Base-by-base conservation (phyloP, 306 rosid species). In the Malus sieversii region DNA sequence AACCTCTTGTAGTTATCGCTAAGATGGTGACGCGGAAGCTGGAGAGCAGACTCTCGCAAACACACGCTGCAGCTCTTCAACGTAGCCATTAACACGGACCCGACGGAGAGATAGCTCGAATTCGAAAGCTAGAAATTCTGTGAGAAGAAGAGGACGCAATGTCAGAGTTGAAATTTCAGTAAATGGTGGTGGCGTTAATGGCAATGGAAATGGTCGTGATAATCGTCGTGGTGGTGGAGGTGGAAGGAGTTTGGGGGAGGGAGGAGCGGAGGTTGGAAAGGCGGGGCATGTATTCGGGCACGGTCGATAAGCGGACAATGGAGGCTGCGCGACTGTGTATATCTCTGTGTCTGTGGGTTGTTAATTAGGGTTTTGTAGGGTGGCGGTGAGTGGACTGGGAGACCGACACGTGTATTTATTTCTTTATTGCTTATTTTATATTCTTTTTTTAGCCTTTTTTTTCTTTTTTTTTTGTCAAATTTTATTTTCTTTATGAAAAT, bases 1-100 rank as follows among this genome's bases (percentile, higher is more conserved):
- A 66, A 90, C 93, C 92, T 84, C 58, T 52, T 88, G 78, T 52
- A 78, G 68, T 48, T 40, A 38, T 82, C 82, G 51, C 74, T 70
- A 45, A 44, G 66, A 63, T 58, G 66, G 76, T 85, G 83, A 77
- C 84, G 84, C 80, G 80, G 87, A 77, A 84, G 62, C 66, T 84
- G 90, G 73, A 86, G 78, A 79, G 69, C n/a, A 40, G 82, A 73
- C 29, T 83, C 84, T 32, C 79, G 76, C 81, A 83, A 73, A 82
- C 83, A 85, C 35, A 75, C 69, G 58, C 65, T 79, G 52, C 66
- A 84, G 84, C 83, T 86, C 76, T 84, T 83, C 78, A 87, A 68
- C 29, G 70, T 72, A 40, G 92, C 85, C 92, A 85, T 86, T 58
- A 0, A 46, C 68, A 59, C 8, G 4, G 48, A 71, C 58, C 80